Base-by-base conservation (phyloP, 208 protist species). In the Leishmania aethiopica region DNA sequence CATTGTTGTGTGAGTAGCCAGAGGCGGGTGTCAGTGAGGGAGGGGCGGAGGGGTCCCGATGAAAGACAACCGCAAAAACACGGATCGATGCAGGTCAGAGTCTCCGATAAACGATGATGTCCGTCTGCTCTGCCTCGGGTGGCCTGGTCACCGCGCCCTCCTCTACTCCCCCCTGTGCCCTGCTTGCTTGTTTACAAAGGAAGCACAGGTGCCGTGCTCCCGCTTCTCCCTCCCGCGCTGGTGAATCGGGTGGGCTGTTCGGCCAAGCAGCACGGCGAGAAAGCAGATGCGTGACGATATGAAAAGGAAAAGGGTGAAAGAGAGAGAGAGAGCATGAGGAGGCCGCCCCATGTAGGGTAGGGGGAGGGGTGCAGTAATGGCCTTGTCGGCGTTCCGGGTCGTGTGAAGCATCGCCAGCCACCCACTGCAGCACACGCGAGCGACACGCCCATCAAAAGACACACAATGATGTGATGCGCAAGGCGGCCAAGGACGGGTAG, bases 241-340 rank as follows among this genome's bases (percentile, higher is more conserved):
- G 51, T 55, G 15, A n/a, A 6, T 47, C 22, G 45, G 42, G 25
- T 32, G 25, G 70, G 28, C 45, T 35, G 0, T 22, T 74, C 25
- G 28, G 28, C 8, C 4, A 40, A 25, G 8, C 19, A 17, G 8
- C 28, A 35, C 7, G 11, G 42, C 42, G 45, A 28, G 28, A 19
- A 53, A 53, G 70, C 47, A 19, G 17, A 74, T 32, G 32, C n/a
- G 69, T 74, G 42, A 53, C 32, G 32, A 62, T 32, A 45, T 37
- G 51, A 17, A 8, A 55, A 60, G 13, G 28, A 62, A 62, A 62
- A 42, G n/a, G 15, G 32, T 25, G 59, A 45, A 42, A 28, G 51
- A 37, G 32, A n/a, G 74, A 67, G 75, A 78, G 75, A 78, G 75
- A 69, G 67, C 37, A 49, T 17, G 42, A 11, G n/a, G 28, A 53